These are phyloP conservation scores for Cercospora sesami DNA, from an alignment of 2,329 filamentous ascomycete species.

Conservation along the genomic window DNA sequence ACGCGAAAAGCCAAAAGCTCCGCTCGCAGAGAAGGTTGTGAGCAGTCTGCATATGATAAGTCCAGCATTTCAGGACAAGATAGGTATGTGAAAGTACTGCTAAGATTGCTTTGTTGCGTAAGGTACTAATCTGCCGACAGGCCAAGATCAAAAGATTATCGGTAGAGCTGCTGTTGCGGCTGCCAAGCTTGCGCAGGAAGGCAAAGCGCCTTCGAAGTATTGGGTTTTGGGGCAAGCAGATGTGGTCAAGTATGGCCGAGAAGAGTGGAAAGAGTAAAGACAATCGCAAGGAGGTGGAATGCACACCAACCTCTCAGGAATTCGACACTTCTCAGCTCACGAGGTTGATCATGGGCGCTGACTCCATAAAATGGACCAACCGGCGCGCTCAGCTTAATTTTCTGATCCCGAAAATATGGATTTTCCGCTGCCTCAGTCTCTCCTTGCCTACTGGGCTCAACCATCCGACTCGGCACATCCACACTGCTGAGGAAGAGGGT, in stretches of 20 bases:
- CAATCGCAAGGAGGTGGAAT: no score
- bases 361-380: no score
- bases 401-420: no score
- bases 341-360: no score
- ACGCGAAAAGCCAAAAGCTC: conserved; percentile 24
- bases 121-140: conserved; percentile 11
- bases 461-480: no score
- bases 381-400: no score
- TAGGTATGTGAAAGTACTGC: conserved; percentile 13
- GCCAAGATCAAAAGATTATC: conserved; percentile 25
- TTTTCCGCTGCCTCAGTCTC: no score
- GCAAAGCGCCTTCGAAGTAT: conserved; percentile 24
- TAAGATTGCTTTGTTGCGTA: background rate
- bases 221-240: conserved; percentile 27
- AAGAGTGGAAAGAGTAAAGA: conserved; percentile 20
- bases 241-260: conserved; percentile 21
- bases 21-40: conserved; percentile 29
- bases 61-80: conserved; percentile 20
- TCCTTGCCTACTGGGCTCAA: no score
- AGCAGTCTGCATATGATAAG: conserved; percentile 21
- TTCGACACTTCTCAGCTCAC: no score
- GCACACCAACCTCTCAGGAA: no score
- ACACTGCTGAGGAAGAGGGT: no score
- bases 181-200: conserved; percentile 20
- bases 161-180: conserved; percentile 25